Base-by-base conservation (phyloP, 192 early-diverging fungal genomes). In the Entomortierella parvispora region DNA sequence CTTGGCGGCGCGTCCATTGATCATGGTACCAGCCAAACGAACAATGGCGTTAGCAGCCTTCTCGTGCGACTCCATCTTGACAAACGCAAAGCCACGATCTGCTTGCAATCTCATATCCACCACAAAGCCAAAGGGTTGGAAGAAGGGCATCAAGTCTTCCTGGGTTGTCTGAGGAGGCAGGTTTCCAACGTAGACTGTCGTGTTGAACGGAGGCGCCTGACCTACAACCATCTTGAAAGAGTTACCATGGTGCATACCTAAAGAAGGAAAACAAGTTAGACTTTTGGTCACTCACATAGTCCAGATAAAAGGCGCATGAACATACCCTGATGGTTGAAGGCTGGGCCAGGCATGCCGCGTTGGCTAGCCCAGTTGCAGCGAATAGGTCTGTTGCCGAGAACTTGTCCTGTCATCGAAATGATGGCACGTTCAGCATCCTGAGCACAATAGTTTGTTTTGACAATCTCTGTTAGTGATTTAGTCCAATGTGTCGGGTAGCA, bases 291-390 rank as follows among this genome's bases (percentile, higher is more conserved):
- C 15, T 18, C 18, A 47, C 53, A 15, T 8, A 71, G 52, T 15
- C 11, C 9, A 42, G 44, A 29, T 23, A 29, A 11, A 65, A 14
- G 3, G 7, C 31, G 8, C 42, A 14, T 45, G 26, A 17, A 22
- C 51, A 23, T 74, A 74, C 62, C 75, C 43, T 69, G 63, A 47
- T 67, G 65, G 26, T 68, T 58, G 54, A 79, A 75, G 40, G 70
- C 62, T 20, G 81, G 81, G 62, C 81, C 81, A 29, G 81, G 81
- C 69, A 79, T 69, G 31, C 85, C 85, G 72, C 95, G 95, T 65
- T 95, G 94, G 65, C 90, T 97, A 20, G 95, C 95, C 95, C 95
- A 97, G 84, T 96, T 96, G 62, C 95, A 93, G 45, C 95, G 91
- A 63, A 97, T 91, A 54, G 90, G 87, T 58, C 93, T 87, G 75